Evolutionary conservation across 345 rosid genomes (phyloP).

Genomic region (Gossypium thurberi): DNA sequence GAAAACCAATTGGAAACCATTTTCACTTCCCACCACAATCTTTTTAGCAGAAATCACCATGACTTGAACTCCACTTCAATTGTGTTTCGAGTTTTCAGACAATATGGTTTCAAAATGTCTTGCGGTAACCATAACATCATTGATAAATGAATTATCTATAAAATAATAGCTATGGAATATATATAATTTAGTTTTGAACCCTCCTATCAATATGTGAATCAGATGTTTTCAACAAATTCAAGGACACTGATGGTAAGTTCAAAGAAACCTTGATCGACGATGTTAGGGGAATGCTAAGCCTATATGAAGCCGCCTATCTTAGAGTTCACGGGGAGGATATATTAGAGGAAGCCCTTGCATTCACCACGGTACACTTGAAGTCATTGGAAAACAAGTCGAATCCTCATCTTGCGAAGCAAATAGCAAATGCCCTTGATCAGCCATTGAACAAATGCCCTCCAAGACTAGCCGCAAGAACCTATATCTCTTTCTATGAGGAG

Average conservation of each 20-base stretch:
- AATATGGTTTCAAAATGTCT: background rate
- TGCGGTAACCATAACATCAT: background rate
- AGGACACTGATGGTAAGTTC: background rate
- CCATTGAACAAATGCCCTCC: conserved; percentile 2
- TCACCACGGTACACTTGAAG: background rate
- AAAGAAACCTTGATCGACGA: background rate
- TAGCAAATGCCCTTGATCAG: background rate
- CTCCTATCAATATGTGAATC: background rate
- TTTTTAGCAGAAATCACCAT: background rate
- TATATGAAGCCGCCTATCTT: background rate
- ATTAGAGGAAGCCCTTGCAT: conserved; percentile 4
- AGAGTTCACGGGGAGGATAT: background rate
- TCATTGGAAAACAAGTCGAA: background rate
- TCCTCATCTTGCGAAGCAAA: background rate
- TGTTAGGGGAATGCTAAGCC: background rate
- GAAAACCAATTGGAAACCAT: background rate
- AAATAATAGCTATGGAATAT: background rate
- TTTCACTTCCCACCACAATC: background rate
- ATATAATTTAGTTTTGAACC: background rate
- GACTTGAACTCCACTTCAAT: background rate
- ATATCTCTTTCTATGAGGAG: conserved; percentile 3
- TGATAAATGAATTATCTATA: background rate
- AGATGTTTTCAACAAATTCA: background rate
- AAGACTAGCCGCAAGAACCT: background rate
- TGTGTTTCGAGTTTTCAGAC: background rate